Conservation (phyloP, 1,284 basidiomycete species). For the Ceratobasidium theobromae region DNA sequence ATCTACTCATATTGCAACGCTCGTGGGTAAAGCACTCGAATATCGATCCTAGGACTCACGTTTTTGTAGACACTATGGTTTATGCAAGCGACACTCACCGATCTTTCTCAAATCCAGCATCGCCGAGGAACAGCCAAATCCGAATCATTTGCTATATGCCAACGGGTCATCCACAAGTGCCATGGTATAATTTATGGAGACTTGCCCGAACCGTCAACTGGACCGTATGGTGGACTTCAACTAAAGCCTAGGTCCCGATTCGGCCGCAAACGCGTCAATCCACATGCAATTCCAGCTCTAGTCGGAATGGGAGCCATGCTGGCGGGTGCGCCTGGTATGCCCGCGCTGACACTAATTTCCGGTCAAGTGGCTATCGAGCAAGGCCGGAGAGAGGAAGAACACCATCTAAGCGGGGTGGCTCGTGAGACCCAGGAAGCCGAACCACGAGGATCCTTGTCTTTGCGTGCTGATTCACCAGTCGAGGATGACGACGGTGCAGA, state of each 20-base stretch:
- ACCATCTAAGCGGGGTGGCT: slow-evolving; percentile 21
- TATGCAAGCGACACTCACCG: slow-evolving; percentile 92
- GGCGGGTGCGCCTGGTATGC: slow-evolving; percentile 78
- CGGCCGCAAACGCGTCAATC: slow-evolving; percentile 65
- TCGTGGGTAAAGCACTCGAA: slow-evolving; percentile 58
- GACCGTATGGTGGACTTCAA: slow-evolving; percentile 61
- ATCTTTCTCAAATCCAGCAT: slow-evolving; percentile 59
- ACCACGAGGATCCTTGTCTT: slow-evolving; percentile 4
- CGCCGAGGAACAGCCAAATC: slow-evolving; percentile 53
- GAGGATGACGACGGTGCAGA: slow-evolving; percentile 49
- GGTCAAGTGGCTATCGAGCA: slow-evolving; percentile 90
- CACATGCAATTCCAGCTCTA: slow-evolving; percentile 70
- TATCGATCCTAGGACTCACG: slow-evolving; percentile 28
- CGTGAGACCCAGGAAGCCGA: slow-evolving; percentile 15
- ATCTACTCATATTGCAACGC: slow-evolving; percentile 91
- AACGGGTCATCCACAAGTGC: slow-evolving; percentile 87
- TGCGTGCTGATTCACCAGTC: slow-evolving; percentile 34
- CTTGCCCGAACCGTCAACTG: slow-evolving; percentile 61
- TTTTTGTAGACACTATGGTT: slow-evolving; percentile 85
- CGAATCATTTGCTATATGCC: slow-evolving; percentile 87
- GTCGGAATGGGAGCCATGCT: slow-evolving; percentile 85
- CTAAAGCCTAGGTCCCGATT: slow-evolving; percentile 53
- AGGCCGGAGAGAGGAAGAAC: slow-evolving; percentile 66
- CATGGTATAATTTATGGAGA: slow-evolving; percentile 98
- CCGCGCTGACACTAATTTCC: slow-evolving; percentile 66